phyloP scores from a whole-genome alignment of 495 filamentous ascomycete species.

The Bacidia rubella region DNA sequence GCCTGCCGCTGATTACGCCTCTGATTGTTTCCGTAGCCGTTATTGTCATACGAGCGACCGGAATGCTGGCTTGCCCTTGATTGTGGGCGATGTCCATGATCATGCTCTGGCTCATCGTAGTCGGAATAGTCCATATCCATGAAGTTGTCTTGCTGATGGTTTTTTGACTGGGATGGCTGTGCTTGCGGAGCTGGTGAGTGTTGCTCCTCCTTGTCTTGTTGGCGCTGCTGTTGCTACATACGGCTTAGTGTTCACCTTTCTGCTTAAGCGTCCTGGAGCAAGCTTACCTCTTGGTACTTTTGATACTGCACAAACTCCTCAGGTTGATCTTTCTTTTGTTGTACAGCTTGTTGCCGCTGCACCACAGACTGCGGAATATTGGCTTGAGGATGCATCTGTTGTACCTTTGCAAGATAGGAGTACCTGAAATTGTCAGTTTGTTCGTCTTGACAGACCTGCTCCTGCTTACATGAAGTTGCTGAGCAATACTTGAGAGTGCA shows the following conservation, averaged over 20 bases:
- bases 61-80: constrained; percentile 34
- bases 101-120: constrained; percentile 11
- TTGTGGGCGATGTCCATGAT: constrained; percentile 31
- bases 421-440: constrained; percentile 24
- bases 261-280: too few species aligned
- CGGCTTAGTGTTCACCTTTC: too few species aligned
- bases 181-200: constrained; percentile 22
- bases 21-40: constrained; percentile 31
- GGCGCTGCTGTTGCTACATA: constrained; percentile 37
- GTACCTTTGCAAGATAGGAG: constrained; percentile 94
- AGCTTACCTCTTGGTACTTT: constrained; percentile 52
- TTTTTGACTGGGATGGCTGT: constrained; percentile 15
- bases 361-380: constrained; percentile 49
- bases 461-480: constrained; percentile 90
- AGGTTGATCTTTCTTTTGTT: constrained; percentile 53
- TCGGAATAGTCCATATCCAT: constrained; percentile 32
- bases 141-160: constrained; percentile 26
- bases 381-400: constrained; percentile 92
- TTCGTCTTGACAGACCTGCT: too few species aligned
- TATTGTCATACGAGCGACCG: constrained; percentile 31
- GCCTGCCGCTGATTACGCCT: constrained; percentile 14
- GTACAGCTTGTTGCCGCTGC: constrained; percentile 47
- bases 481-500: constrained; percentile 91
- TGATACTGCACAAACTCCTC: constrained; percentile 51
- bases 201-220: constrained; percentile 28